Percentiles rank a stretch among this genome's conserved stretches.
Conservation (phyloP, 2,329 filamentous ascomycete species). For the Mycosphaerella sp. region DNA sequence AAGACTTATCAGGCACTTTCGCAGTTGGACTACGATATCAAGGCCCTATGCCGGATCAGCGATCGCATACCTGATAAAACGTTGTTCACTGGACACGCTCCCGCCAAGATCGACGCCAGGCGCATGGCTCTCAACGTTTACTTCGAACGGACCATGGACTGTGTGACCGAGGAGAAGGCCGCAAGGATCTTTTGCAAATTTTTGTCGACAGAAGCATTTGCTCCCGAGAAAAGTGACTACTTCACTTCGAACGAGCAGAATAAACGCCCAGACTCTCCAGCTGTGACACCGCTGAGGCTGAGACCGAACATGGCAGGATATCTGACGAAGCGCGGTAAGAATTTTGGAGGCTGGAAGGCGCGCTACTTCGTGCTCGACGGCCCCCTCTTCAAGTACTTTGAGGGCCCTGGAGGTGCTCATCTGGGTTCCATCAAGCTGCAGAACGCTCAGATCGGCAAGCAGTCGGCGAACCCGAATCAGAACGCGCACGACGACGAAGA, state of each 20-base stretch:
- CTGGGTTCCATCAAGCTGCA: constrained; percentile 88
- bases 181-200: constrained; percentile 82
- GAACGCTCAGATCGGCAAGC: constrained; percentile 89
- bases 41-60: constrained; percentile 63
- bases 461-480: constrained; percentile 61
- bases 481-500: constrained; percentile 64
- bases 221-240: constrained; percentile 45
- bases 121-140: constrained; percentile 75
- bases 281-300: constrained; percentile 48
- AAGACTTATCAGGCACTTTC: constrained; percentile 78
- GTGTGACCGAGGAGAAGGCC: constrained; percentile 67
- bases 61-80: constrained; percentile 75
- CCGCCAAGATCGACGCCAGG: constrained; percentile 84
- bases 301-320: constrained; percentile 78
- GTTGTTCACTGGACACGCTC: constrained; percentile 86
- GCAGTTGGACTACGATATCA: constrained; percentile 75
- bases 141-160: constrained; percentile 77
- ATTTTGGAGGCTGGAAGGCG: constrained; percentile 98
- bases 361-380: constrained; percentile 64
- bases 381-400: constrained; percentile 77
- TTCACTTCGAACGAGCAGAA: constrained; percentile 30
- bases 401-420: constrained; percentile 82
- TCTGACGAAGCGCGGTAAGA: constrained; percentile 93
- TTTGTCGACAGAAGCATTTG: constrained; percentile 61
- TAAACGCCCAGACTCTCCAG: constrained; percentile 36